Conservation (phyloP, 1,284 basidiomycete genomes). For the Chalciporus sp. region DNA sequence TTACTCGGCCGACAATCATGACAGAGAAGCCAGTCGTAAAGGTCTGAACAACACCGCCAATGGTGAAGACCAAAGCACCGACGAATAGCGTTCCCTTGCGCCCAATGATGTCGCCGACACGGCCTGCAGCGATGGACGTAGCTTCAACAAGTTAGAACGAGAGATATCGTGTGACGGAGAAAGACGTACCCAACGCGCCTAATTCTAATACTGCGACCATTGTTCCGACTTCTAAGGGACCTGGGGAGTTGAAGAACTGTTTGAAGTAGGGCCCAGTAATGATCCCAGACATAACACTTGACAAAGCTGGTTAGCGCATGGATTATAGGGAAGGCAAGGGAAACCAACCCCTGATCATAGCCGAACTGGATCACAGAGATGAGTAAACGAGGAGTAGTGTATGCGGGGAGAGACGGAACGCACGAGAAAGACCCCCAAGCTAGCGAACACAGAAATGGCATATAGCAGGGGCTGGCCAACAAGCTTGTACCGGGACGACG, state of each 20-base stretch:
- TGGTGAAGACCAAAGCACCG: constrained; percentile 86
- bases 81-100: constrained; percentile 85
- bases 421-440: constrained; percentile 87
- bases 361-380: constrained; percentile 62
- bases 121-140: constrained; percentile 89
- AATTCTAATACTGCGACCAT: constrained; percentile 95
- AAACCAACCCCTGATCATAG: constrained; percentile 85
- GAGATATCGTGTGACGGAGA: background rate
- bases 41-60: constrained; percentile 91
- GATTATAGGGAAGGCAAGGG: background rate
- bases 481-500: constrained; percentile 51
- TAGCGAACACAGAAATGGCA: constrained; percentile 82
- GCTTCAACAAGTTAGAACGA: constrained; percentile 46
- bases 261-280: constrained; percentile 94
- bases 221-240: constrained; percentile 68
- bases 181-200: constrained; percentile 80
- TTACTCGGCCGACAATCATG: constrained; percentile 88
- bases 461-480: constrained; percentile 85
- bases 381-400: constrained; percentile 14
- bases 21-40: constrained; percentile 80
- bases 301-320: constrained; percentile 34
- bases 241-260: constrained; percentile 81
- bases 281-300: constrained; percentile 86
- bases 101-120: constrained; percentile 86
- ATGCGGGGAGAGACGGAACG: constrained; percentile 29